Evolutionary conservation across 805 yeast genomes (phyloP).

Genomic region (Kregervanrija fluxuum): DNA sequence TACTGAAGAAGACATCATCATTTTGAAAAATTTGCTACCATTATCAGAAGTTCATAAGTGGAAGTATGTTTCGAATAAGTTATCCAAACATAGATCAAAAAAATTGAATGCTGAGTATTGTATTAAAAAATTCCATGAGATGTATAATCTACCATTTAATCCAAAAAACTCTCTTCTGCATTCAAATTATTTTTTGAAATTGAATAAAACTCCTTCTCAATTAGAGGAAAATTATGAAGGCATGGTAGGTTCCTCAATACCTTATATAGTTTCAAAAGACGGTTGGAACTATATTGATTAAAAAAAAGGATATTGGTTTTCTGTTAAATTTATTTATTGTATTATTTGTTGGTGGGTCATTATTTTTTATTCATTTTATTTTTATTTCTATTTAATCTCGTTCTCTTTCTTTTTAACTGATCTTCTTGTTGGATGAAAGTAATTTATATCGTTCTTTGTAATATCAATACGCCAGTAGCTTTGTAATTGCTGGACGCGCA

Average conservation of each 20-base stretch:
- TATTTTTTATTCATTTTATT: too few relatives aligned
- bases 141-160: constrained; percentile 26
- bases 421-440: too few relatives aligned
- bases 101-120: constrained; percentile 26
- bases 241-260: constrained; percentile 25
- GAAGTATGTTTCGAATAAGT: constrained; percentile 25
- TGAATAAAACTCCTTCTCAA: constrained; percentile 5
- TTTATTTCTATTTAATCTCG: too few relatives aligned
- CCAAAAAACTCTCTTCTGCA: constrained; percentile 18
- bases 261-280: constrained; percentile 24
- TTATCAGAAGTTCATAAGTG: constrained; percentile 28
- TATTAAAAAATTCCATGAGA: constrained; percentile 25
- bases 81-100: constrained; percentile 25
- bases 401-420: too few relatives aligned
- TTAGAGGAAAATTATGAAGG: constrained; percentile 23
- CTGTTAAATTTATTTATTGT: too few relatives aligned
- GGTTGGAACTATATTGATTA: constrained; percentile 25
- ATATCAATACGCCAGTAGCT: too few relatives aligned
- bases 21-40: constrained; percentile 23
- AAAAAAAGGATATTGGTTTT: too few relatives aligned
- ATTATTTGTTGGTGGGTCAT: too few relatives aligned
- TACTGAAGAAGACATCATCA: constrained; percentile 25
- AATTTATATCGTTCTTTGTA: too few relatives aligned
- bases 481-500: too few relatives aligned
- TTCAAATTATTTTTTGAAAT: constrained; percentile 15